Conservation (phyloP, 129 eudicot genomes). For the Lactuca sativa region DNA sequence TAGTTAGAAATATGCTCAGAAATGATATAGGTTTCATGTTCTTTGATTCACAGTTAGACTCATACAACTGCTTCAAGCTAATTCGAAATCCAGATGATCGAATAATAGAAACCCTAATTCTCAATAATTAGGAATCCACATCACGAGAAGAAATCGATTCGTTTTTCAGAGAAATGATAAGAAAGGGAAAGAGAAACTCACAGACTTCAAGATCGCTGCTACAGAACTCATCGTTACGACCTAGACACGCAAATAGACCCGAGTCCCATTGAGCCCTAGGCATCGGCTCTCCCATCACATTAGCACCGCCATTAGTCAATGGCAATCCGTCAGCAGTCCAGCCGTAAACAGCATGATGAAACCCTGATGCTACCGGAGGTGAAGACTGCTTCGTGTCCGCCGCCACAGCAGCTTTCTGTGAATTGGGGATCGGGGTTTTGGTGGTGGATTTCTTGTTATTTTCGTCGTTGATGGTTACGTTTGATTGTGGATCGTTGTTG, state of each 20-base stretch:
- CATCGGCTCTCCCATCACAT: slow-evolving; percentile 54
- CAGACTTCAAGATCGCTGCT: slow-evolving; percentile 99
- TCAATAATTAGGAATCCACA: not conserved
- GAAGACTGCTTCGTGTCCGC: slow-evolving; percentile 29
- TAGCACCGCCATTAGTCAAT: slow-evolving; percentile 35
- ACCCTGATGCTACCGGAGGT: slow-evolving; percentile 2
- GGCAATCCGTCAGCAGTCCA: slow-evolving; percentile 93
- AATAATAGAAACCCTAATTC: slow-evolving; percentile 8
- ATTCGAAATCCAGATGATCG: slow-evolving; percentile 10
- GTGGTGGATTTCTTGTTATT: slow-evolving; percentile 21
- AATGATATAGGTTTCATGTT: slow-evolving; percentile 4
- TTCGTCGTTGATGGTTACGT: slow-evolving; percentile 17
- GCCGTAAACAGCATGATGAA: slow-evolving; percentile 40
- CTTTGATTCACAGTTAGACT: slow-evolving; percentile 6
- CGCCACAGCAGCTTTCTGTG: slow-evolving; percentile 19
- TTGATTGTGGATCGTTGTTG: slow-evolving; percentile 20
- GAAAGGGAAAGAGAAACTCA: slow-evolving; percentile 38
- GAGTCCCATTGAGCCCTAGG: slow-evolving; percentile 71
- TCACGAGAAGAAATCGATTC: not conserved
- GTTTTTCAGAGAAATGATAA: not conserved
- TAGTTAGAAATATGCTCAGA: not conserved
- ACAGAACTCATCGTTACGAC: slow-evolving; percentile 75
- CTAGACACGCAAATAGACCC: slow-evolving; percentile 65
- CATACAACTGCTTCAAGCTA: slow-evolving; percentile 3
- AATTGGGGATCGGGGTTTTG: slow-evolving; percentile 35